Evolutionary conservation across 768 basidiomycete species (phyloP).

Genomic region (Auriscalpium orientale): DNA sequence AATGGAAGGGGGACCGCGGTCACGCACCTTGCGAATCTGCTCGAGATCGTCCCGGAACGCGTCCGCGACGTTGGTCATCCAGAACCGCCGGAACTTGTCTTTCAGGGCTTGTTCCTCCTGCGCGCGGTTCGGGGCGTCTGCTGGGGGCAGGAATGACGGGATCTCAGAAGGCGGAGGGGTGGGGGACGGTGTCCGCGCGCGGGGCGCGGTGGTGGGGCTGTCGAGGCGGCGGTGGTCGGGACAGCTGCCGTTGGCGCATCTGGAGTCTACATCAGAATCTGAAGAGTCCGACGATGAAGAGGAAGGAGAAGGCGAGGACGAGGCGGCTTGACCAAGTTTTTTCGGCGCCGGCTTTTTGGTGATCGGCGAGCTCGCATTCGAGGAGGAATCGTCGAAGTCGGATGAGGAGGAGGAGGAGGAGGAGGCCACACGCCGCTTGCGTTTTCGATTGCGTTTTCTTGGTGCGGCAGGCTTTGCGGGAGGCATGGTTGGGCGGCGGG

Average conservation of each 20-base stretch:
- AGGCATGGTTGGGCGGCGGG: too few relatives aligned
- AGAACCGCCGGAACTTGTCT: constrained; percentile 71
- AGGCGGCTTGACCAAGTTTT: not conserved
- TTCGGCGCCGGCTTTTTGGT: constrained; percentile 1
- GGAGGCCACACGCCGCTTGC: constrained; percentile 26
- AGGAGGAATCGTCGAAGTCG: constrained; percentile 11
- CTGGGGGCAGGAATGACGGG: constrained; percentile 49
- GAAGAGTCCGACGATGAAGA: constrained; percentile 15
- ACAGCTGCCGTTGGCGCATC: too few relatives aligned
- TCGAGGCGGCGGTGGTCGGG: not conserved
- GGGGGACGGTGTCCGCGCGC: constrained; percentile 25
- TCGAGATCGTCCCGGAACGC: constrained; percentile 83
- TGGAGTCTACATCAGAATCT: constrained; percentile 13
- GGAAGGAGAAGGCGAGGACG: constrained; percentile 6
- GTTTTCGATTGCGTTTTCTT: constrained; percentile 25
- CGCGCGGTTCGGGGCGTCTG: constrained; percentile 22
- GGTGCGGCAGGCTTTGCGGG: constrained; percentile 17
- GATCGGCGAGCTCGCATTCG: not conserved
- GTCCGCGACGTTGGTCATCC: constrained; percentile 80
- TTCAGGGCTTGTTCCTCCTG: constrained; percentile 49
- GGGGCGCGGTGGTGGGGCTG: constrained; percentile 10
- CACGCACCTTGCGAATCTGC: constrained; percentile 66
- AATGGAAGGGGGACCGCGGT: not conserved
- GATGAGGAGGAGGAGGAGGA: constrained; percentile 21
- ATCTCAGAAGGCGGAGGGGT: constrained; percentile 28